phyloP scores from a whole-genome alignment of 768 basidiomycete genomes.

The Lentinula guzmanii region DNA sequence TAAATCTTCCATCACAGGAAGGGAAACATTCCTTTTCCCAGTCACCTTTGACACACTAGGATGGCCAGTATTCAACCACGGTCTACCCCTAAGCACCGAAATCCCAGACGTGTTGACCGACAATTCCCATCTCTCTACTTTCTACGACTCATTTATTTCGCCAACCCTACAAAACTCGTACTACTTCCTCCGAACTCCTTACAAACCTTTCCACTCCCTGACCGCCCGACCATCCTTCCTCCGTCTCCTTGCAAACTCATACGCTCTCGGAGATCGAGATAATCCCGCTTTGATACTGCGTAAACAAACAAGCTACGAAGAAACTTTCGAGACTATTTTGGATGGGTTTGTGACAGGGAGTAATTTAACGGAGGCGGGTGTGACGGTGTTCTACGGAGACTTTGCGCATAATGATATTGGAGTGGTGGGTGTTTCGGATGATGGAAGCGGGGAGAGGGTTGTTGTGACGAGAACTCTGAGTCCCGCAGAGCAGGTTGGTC shows the following conservation, averaged over 20 bases:
- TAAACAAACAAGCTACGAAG: conserved; percentile 31
- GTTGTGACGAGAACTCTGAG: conserved; percentile 23
- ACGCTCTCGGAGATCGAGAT: conserved; percentile 32
- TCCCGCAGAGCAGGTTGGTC: conserved; percentile 27
- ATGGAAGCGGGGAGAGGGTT: conserved; percentile 15
- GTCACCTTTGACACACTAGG: conserved; percentile 28
- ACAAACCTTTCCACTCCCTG: conserved; percentile 29
- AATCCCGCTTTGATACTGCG: conserved; percentile 28
- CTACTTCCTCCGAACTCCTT: conserved; percentile 33
- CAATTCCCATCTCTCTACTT: conserved; percentile 17
- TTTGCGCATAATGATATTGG: conserved; percentile 32
- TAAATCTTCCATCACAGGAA: conserved; percentile 14
- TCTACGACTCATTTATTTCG: conserved; percentile 22
- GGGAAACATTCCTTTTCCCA: conserved; percentile 35
- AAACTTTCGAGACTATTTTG: conserved; percentile 29
- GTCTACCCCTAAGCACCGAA: conserved; percentile 23
- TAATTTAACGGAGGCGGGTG: conserved; percentile 30
- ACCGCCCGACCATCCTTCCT: conserved; percentile 22
- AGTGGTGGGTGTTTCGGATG: conserved; percentile 17
- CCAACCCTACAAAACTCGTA: conserved; percentile 21
- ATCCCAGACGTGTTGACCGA: conserved; percentile 22
- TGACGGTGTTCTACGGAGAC: conserved; percentile 30
- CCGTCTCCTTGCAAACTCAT: conserved; percentile 26
- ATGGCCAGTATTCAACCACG: conserved; percentile 32
- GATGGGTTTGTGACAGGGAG: conserved; percentile 21